Conservation (phyloP, 1,284 basidiomycete species). For the Ganoderma lucidum region DNA sequence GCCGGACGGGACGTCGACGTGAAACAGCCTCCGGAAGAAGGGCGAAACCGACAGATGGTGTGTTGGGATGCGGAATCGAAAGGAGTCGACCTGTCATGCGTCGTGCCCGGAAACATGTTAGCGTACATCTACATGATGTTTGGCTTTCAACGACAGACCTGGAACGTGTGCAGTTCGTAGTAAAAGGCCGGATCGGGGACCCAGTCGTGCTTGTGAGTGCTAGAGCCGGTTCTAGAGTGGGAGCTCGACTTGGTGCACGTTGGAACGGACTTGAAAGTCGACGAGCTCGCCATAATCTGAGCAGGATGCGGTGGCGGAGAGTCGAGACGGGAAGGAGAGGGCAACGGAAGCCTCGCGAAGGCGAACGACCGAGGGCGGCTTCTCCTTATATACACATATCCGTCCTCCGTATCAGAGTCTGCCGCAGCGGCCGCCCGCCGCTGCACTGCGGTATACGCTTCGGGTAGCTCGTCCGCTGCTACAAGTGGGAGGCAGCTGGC, state of each 20-base stretch:
- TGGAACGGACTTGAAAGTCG: not conserved
- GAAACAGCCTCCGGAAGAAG: constrained; percentile 8
- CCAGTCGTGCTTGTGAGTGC: not conserved
- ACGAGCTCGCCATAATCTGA: not conserved
- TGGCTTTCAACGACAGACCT: not conserved
- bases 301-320: not conserved
- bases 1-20: not conserved
- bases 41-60: not conserved
- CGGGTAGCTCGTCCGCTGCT: not conserved
- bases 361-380: not conserved
- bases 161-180: constrained; percentile 5
- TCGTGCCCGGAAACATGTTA: not conserved
- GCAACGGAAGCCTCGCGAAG: no score
- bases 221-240: not conserved
- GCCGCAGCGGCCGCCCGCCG: not conserved
- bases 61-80: constrained; percentile 9
- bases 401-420: not conserved
- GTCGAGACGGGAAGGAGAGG: not conserved
- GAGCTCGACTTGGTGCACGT: not conserved
- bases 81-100: not conserved
- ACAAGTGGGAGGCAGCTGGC: not conserved
- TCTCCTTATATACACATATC: not conserved
- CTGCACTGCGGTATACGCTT: not conserved
- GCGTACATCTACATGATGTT: not conserved
- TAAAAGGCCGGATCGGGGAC: not conserved